Evolutionary conservation across 179 eudicot species (phyloP).

Genomic region (Sideroxylon spinosum): DNA sequence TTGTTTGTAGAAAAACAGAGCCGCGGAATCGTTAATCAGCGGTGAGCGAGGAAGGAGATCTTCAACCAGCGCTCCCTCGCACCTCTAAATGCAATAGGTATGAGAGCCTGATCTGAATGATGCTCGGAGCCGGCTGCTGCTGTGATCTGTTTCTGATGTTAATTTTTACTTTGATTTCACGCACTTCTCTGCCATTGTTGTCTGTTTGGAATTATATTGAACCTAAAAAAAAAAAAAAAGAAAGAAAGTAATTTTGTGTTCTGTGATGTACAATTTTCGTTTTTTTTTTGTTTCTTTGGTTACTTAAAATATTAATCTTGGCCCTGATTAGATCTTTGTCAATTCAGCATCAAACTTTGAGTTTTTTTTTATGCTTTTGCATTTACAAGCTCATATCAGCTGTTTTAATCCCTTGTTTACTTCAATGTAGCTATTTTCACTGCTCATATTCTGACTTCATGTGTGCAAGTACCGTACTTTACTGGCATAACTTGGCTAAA

Average conservation of each 20-base stretch:
- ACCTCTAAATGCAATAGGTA: constrained; percentile 19
- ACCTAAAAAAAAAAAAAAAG: no score
- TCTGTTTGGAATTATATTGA: background rate
- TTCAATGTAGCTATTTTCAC: background rate
- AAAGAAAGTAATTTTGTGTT: no score
- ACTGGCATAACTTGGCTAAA: background rate
- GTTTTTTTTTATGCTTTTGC: background rate
- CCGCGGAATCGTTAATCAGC: background rate
- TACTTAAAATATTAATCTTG: background rate
- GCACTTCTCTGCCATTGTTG: background rate
- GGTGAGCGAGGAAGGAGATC: background rate
- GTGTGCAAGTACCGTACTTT: no score
- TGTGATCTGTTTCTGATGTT: background rate
- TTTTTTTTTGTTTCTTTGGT: background rate
- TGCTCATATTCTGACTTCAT: no score
- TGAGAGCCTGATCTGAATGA: background rate
- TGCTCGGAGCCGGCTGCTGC: background rate
- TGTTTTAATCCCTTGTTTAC: background rate
- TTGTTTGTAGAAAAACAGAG: background rate
- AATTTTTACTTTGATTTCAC: background rate
- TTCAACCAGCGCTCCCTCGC: constrained; percentile 8
- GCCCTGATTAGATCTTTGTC: background rate
- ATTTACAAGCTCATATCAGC: background rate
- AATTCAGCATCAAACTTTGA: background rate
- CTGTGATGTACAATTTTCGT: no score